Base-by-base conservation (phyloP, 768 basidiomycete genomes). In the Leccinellum rugosiceps region DNA sequence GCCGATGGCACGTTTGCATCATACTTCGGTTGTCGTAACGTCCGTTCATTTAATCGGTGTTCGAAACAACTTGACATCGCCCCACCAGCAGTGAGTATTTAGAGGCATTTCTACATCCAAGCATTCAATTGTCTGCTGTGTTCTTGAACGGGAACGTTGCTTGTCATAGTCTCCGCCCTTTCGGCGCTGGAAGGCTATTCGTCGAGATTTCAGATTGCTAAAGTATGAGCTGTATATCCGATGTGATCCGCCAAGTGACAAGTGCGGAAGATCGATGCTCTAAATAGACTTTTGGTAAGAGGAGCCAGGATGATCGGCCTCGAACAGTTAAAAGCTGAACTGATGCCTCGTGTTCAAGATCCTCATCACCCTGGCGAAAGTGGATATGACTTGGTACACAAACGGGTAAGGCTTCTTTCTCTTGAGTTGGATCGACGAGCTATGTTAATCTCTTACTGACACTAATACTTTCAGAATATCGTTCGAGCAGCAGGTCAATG, bases 171-270 rank as follows among this genome's bases (percentile, higher is more conserved):
- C 34, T 17, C 48, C 48, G 44, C 48, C 49, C 30, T 35, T 25
- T 45, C 21, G 44, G 21, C 44, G 44, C 44, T 23, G 21, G 60
- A 57, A 41, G 11, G 25, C 5, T 34, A 47, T 46, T 44, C 32
- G 28, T 45, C 32, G 30, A 53, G 13, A 15, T 34, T 25, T 47
- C 38, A 21, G 14, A 1, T 3, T 45, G 46, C 43, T 38, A 50
- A 9, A 23, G 31, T 50, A 43, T 11, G 41, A 68, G 61, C 65
- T 68, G 65, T 67, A 68, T 60, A 23, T 54, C 47, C 49, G 30
- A 47, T 30, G 31, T 52, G 52, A 58, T 62, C 66, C 55, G 58
- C 34, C 21, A 23, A 23, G 46, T 19, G 4, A 6, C 41, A 47
- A 49, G 52, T 15, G 3, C n/a, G 41, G 58, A 41, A 58, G 11